phyloP scores from a whole-genome alignment of 2,329 filamentous ascomycete species.

The Trichophyton simii region DNA sequence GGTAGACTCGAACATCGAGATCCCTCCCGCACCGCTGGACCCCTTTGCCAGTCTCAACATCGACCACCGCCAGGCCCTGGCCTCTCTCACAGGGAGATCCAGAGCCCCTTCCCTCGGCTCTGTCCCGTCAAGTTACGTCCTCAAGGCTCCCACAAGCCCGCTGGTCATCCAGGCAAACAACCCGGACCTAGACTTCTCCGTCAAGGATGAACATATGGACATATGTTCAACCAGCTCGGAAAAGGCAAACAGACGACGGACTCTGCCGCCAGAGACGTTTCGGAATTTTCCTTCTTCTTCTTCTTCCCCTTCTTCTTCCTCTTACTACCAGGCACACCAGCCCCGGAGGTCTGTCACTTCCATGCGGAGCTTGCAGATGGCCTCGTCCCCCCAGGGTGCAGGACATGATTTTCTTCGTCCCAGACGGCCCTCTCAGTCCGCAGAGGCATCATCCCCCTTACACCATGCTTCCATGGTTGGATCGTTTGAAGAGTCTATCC shows the following conservation, averaged over 20 bases:
- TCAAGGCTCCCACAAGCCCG: slow-evolving; percentile 83
- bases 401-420: slow-evolving; percentile 12
- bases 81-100: slow-evolving; percentile 20
- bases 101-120: slow-evolving; percentile 54
- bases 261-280: slow-evolving; percentile 52
- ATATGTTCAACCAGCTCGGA: slow-evolving; percentile 35
- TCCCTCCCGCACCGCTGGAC: background rate
- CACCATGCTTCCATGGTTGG: slow-evolving; percentile 94
- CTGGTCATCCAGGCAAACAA: slow-evolving; percentile 81
- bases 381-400: slow-evolving; percentile 31
- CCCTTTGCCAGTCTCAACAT: background rate
- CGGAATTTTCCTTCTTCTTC: slow-evolving; percentile 37
- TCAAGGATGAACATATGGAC: slow-evolving; percentile 41
- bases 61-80: background rate
- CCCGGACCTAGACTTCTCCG: slow-evolving; percentile 56
- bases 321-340: slow-evolving; percentile 65
- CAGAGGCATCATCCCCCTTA: slow-evolving; percentile 64
- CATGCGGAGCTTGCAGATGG: slow-evolving; percentile 38
- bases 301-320: slow-evolving; percentile 41
- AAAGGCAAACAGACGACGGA: slow-evolving; percentile 52
- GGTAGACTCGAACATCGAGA: background rate
- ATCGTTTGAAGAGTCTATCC: slow-evolving; percentile 92
- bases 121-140: slow-evolving; percentile 64
- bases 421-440: slow-evolving; percentile 56
- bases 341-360: slow-evolving; percentile 62